Base-by-base conservation (phyloP, 2,329 filamentous ascomycete genomes). In the Xylariales sp. region DNA sequence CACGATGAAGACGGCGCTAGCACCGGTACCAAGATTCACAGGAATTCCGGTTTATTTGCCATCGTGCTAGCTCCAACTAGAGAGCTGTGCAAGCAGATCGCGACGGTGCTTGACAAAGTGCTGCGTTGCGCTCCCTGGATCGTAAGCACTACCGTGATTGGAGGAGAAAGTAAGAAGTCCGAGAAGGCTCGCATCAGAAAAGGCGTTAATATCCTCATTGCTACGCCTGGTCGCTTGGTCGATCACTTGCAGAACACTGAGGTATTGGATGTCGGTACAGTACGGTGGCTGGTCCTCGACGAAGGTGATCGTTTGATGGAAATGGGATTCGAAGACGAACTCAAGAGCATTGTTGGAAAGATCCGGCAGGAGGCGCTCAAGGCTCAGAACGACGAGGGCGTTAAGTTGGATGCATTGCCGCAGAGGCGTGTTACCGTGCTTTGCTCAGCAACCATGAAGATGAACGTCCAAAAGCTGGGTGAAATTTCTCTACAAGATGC, bases 301-400 rank as follows among this genome's bases (percentile, higher is more conserved):
- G 93, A 98, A 63, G 93, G 93, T 20, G 93, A 98, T 70, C 78
- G 93, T n/a, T 69, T 98, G 57, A 96, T 98, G 91, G 93, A 98
- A 56, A 75, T 97, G 54, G 93, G 93, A 0, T 98, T 98, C 50
- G 93, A 97, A 62, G 83, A 96, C 38, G 91, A 97, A 54, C 78
- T 98, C 42, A 85, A 87, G 55, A 85, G 83, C 43, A 91, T 96
- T 47, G 85, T 98, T 13, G 74, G 79, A 39, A 85, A 85, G 45
- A 77, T 97, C 40, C 82, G 89, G 45, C 66, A 81, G 30, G 74
- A 83, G 39, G 64, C 70, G 20, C 59, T 84, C 15, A 69, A 74
- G 25, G 74, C 75, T 40, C 76, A 74, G 39, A 78, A 77, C 20
- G 74, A 75, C 25, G 78, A 81, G 36, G 71, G 74, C 5, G 65